phyloP scores from a whole-genome alignment of 495 filamentous ascomycete genomes.

The Hypomontagnella monticulosa region DNA sequence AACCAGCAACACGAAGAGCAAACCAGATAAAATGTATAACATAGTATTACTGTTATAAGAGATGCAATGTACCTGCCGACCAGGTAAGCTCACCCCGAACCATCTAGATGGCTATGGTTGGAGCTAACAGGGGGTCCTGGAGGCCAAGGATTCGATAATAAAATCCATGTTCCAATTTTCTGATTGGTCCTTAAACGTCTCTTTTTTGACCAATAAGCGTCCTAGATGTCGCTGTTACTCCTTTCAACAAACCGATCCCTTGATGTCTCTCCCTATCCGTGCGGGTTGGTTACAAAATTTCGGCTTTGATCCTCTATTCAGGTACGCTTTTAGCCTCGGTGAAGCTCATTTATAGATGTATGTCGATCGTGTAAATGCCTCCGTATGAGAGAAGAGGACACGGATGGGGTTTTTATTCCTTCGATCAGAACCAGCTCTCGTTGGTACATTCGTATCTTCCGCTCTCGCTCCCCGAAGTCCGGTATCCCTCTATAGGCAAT shows the following conservation, averaged over 20 bases:
- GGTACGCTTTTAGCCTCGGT: conserved; percentile 27
- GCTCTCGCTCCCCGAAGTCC: neutral
- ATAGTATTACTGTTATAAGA: too few relatives aligned
- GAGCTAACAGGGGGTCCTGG: conserved; percentile 25
- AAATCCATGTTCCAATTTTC: conserved; percentile 32
- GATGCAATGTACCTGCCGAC: too few relatives aligned
- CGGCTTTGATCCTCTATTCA: conserved; percentile 23
- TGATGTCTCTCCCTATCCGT: conserved; percentile 45
- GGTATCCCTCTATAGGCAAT: neutral
- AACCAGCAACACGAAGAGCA: conserved; percentile 6
- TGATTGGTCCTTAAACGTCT: conserved; percentile 30
- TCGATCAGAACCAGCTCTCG: conserved; percentile 1
- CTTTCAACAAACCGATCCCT: conserved; percentile 22
- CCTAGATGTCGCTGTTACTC: neutral
- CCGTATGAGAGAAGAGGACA: conserved; percentile 12
- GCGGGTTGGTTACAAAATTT: conserved; percentile 11
- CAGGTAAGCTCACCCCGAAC: too few relatives aligned
- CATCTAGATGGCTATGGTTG: too few relatives aligned
- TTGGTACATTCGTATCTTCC: neutral
- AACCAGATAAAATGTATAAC: too few relatives aligned
- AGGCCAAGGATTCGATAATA: conserved; percentile 28
- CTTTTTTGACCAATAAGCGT: conserved; percentile 39
- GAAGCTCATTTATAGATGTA: conserved; percentile 25
- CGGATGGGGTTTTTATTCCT: conserved; percentile 10
- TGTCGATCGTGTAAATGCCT: conserved; percentile 19